Percentiles rank a stretch among this genome's conserved stretches.
Evolutionary conservation across 176 grass and related monocot species (phyloP).

Genomic region (Alopecurus myosuroides): DNA sequence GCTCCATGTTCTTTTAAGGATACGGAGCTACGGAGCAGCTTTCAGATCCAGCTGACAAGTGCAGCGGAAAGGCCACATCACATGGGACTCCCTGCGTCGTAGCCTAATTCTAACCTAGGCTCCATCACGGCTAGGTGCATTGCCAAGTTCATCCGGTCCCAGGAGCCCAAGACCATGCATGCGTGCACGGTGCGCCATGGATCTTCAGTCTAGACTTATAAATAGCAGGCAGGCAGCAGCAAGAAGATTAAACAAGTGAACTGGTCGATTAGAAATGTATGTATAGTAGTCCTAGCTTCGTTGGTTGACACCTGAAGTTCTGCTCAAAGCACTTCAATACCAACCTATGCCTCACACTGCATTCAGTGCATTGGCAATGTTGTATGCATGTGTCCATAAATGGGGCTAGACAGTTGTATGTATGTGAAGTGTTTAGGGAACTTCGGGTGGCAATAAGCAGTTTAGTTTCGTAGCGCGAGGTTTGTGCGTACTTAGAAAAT

Average conservation of each 20-base stretch:
- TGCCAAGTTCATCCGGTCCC: conserved; percentile 3
- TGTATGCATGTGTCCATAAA: not conserved
- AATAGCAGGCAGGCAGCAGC: conserved; percentile 35
- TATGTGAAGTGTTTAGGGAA: too few species aligned
- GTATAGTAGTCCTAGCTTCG: not conserved
- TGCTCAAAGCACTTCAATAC: conserved; percentile 33
- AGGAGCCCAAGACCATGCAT: not conserved
- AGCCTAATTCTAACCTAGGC: conserved; percentile 37
- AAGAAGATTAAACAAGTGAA: conserved; percentile 36
- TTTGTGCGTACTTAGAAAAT: too few species aligned
- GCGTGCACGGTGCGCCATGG: not conserved
- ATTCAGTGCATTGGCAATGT: not conserved
- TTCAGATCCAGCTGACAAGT: not conserved
- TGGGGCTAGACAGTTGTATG: too few species aligned
- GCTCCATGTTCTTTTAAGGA: not conserved
- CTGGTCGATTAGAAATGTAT: not conserved
- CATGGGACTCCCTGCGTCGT: conserved; percentile 12
- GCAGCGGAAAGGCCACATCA: not conserved
- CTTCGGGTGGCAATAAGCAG: too few species aligned
- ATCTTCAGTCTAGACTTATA: conserved; percentile 36
- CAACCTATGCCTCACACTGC: not conserved
- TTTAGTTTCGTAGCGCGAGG: too few species aligned
- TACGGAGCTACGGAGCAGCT: not conserved
- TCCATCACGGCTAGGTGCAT: conserved; percentile 50
- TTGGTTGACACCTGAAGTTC: conserved; percentile 33